Base-by-base conservation (phyloP, 306 rosid genomes). In the Morella rubra region DNA sequence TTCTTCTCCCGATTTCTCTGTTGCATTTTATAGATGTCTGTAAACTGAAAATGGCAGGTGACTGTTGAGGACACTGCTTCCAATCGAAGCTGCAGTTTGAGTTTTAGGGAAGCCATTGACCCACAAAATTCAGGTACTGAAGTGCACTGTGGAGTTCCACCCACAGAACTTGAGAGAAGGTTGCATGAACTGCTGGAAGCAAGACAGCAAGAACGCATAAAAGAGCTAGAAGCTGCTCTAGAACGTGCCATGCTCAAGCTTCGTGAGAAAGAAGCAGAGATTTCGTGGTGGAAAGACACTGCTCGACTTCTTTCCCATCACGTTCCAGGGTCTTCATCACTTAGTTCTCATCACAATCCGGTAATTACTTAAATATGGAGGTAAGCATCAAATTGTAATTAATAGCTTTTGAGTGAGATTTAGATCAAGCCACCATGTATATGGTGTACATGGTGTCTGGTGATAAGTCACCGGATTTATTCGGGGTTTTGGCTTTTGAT, bases 221-320 rank as follows among this genome's bases (percentile, higher is more conserved):
- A 77, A 75, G 99, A 91, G 70, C 88, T 95, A 18, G 96, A 88
- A 79, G 84, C 74, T 58, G 92, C 90, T 70, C 79, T 95, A 82
- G 92, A 95, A 77, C 82, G 81, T 65, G 73, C 92, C 42, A 81
- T 74, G 19, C 85, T 68, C 75, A 87, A 87, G 76, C 85, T 89
- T 69, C 52, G 50, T 0, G 89, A 95, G 77, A 95, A 90, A 65
- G 99, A 89, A 75, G 61, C 44, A 40, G 96, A 91, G 87, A 75
- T 69, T 73, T 83, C 88, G 11, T 88, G 97, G 93, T 92, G 97
- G 97, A 90, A 87, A 82, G 92, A 90, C 80, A 81, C 89, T 41
- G 91, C 89, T 27, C 64, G 58, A 52, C 83, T 79, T 32, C 50
- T 85, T 66, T 90, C 91, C 9, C 84, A 69, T 65, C 88, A 82